phyloP scores from a whole-genome alignment of 2,329 filamentous ascomycete species.

The Aspergillus brasiliensis region DNA sequence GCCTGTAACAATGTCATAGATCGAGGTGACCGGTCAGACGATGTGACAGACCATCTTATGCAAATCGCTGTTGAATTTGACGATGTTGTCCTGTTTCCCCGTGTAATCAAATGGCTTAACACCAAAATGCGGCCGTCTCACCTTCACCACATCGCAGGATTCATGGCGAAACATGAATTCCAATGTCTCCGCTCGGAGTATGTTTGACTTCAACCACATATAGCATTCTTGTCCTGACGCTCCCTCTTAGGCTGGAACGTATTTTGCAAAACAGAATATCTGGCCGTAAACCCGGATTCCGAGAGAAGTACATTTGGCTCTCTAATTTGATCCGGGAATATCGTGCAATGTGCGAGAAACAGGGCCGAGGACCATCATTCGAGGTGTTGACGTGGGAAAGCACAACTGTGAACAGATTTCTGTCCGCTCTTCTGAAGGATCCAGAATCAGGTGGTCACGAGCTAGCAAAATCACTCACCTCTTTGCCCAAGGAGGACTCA shows the following conservation, averaged over 20 bases:
- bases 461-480: neutral
- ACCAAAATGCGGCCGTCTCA: too few species aligned
- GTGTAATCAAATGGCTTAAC: too few species aligned
- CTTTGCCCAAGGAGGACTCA: neutral
- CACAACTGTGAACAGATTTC: neutral
- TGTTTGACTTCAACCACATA: neutral
- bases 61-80: neutral
- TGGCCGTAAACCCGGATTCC: neutral
- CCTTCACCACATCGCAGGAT: neutral
- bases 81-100: neutral
- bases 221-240: neutral
- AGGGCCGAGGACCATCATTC: neutral
- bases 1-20: neutral
- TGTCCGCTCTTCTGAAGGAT: neutral
- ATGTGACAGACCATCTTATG: neutral
- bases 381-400: neutral
- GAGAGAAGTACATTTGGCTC: neutral
- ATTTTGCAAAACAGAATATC: neutral
- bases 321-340: neutral
- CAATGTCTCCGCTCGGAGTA: neutral
- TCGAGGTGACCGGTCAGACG: too few species aligned
- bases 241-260: neutral
- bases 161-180: neutral
- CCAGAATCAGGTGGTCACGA: neutral
- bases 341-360: neutral